Conservation (phyloP, 768 basidiomycete species). For the Kwoniella newhampshirensis region DNA sequence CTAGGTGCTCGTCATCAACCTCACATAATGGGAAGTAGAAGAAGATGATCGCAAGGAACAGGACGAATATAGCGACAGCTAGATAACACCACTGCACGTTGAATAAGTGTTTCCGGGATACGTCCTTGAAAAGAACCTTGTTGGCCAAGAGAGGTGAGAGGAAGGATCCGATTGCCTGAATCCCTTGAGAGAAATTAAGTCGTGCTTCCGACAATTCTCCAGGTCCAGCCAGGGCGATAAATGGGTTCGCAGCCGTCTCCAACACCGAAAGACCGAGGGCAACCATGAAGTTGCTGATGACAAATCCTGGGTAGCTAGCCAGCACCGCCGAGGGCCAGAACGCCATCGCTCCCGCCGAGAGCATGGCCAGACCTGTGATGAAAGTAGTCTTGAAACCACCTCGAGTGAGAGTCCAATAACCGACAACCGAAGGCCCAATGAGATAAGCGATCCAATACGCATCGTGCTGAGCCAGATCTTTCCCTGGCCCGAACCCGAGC, state of each 20-base stretch:
- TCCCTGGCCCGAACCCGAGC: slow-evolving; percentile 30
- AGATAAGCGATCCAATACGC: slow-evolving; percentile 48
- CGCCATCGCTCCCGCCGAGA: slow-evolving; percentile 45
- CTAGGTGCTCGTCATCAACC: slow-evolving; percentile 43
- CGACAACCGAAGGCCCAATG: slow-evolving; percentile 36
- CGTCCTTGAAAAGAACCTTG: slow-evolving; percentile 33
- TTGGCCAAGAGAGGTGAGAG: slow-evolving; percentile 40
- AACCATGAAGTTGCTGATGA: slow-evolving; percentile 49
- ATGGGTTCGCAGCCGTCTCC: slow-evolving; percentile 49
- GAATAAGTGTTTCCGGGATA: slow-evolving; percentile 35
- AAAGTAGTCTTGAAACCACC: slow-evolving; percentile 49
- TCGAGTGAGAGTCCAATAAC: slow-evolving; percentile 45
- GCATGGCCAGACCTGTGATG: slow-evolving; percentile 47
- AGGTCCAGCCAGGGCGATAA: slow-evolving; percentile 51
- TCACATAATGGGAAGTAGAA: slow-evolving; percentile 49
- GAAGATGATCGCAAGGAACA: slow-evolving; percentile 45
- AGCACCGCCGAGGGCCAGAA: slow-evolving; percentile 51
- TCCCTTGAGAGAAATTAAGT: slow-evolving; percentile 49
- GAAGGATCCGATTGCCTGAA: slow-evolving; percentile 45
- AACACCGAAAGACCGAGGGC: slow-evolving; percentile 42
- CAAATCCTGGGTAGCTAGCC: slow-evolving; percentile 41
- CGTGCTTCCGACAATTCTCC: slow-evolving; percentile 43
- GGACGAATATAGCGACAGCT: slow-evolving; percentile 48
- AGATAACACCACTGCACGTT: slow-evolving; percentile 51
- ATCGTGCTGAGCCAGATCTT: slow-evolving; percentile 39